Base-by-base conservation (phyloP, 768 basidiomycete genomes). In the Boletus rubescentipes region DNA sequence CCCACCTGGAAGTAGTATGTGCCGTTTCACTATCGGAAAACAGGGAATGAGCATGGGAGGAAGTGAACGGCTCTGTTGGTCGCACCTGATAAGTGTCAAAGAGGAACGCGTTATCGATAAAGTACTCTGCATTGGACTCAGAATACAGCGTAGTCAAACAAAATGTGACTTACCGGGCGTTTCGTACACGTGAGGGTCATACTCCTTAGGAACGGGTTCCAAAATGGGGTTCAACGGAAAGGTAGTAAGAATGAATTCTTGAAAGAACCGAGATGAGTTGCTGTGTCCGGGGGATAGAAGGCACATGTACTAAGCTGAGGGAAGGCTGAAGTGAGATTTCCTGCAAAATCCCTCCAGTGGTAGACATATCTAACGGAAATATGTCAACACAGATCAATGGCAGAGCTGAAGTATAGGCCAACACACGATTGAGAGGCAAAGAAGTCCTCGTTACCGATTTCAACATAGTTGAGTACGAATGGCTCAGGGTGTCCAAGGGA, bases 401-500 rank as follows among this genome's bases (percentile, higher is more conserved):
- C 8, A 30, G 8, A n/a, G 2, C 21, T 8, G 2, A 20, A 23
- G 7, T n/a, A n/a, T n/a, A 14, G 9, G 15, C 31, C 35, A 18
- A 54, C 72, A 58, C 48, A 77, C 69, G 76, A 69, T 10, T 58
- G 41, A 7, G 74, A 59, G 4, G 75, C 69, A 31, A 79, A 73
- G 62, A 77, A 76, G 55, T 80, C 79, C 69, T 86, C 84, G 59
- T 86, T 86, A 18, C 83, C 83, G 11, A 84, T 68, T 61, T 84
- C 81, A 5, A 83, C 70, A 53, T 72, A 80, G 2, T 63, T 73
- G 49, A 85, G 65, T 0, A 60, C 60, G 65, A 82, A 86, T 1
- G 84, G 82, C 20, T 76, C 73, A 3, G 79, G 75, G 42, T 76
- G 82, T n/a, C 84, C 84, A 11, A 82, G 67, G 2, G 80, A 80